Evolutionary conservation across 768 basidiomycete genomes (phyloP), one percentile per base, ranked within the genome.

Genomic region (Mycena albidolilacea): DNA sequence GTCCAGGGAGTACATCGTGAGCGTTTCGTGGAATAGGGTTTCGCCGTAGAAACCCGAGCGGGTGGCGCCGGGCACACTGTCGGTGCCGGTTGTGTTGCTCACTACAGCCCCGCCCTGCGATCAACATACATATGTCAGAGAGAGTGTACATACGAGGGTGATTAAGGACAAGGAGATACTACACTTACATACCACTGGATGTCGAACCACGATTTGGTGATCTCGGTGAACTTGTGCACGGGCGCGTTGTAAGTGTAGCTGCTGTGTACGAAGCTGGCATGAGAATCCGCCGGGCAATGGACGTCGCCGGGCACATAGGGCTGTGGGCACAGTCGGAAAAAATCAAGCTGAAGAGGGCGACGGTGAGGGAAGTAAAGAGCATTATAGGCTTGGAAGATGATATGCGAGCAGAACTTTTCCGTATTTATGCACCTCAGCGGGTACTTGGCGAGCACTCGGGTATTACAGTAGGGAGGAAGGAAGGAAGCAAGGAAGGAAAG

Each of bases 171-270:
- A 19, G 3, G 30, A 19, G 19, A 63, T 75, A 19, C 21, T 9
- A 54, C 30, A 74, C 69, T 70, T 21, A 74, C 72, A 71, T 71
- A 75, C 73, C 73, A 75, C 44, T 0, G 4, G 19, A 35, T n/a
- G 30, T 71, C 41, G 62, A 68, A 75, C 39, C 72, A 75, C 7
- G 70, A 71, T n/a, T 52, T 30, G 23, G 70, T 70, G 43, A 69
- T 39, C 35, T 63, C 41, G 1, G 58, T 65, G 58, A 75, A 75
- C n/a, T 58, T 62, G 43, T 59, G 54, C 9, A 72, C 19, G 2
- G 74, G 70, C 5, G 63, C 46, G 41, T 52, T 68, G 57, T 60
- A 75, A 1, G 65, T 50, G 57, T 59, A 75, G 54, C 54, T 75
- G 66, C 72, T 71, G 37, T 71, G 67, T 0, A 67, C 21, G 60